A percentile compares a stretch with the other conserved stretches of the same genome.
Conservation (phyloP, 768 basidiomycete genomes). For the Boletus sp. region DNA sequence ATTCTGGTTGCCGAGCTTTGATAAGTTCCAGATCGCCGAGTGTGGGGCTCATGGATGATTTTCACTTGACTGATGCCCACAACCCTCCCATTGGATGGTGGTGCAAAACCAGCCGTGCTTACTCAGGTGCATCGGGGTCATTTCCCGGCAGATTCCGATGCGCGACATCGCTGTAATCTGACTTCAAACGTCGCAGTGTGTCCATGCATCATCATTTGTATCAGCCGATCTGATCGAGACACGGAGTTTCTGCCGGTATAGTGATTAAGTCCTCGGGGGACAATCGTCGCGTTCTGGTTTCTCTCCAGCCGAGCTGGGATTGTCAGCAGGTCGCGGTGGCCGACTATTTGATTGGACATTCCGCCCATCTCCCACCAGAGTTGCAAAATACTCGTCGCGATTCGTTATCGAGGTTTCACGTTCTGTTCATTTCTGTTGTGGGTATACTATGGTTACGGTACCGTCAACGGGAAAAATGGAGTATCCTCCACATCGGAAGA, state of each 20-base stretch:
- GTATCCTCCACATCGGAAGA: not conserved
- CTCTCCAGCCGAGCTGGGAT: not conserved
- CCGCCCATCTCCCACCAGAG: not conserved
- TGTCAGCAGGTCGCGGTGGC: not conserved
- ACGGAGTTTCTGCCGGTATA: not conserved
- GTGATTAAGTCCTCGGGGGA: not conserved
- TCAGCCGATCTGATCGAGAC: too few species aligned
- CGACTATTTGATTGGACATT: not conserved
- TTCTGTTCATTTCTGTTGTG: not conserved
- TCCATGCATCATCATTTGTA: not conserved
- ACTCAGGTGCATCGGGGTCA: too few species aligned
- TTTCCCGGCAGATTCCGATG: too few species aligned
- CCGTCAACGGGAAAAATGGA: not conserved
- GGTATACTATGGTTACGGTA: not conserved
- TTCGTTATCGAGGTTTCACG: not conserved
- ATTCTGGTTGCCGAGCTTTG: too few species aligned
- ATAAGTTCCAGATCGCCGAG: too few species aligned
- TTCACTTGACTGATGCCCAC: too few species aligned
- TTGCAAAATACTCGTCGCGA: not conserved
- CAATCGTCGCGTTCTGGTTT: not conserved
- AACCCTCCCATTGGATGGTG: too few species aligned
- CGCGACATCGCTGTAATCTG: too few species aligned
- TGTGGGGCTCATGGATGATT: too few species aligned
- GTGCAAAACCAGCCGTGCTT: too few species aligned
- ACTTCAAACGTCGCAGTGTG: not conserved